Evolutionary conservation across 305 asterid genomes (phyloP).

Genomic region (Galium porrigens): DNA sequence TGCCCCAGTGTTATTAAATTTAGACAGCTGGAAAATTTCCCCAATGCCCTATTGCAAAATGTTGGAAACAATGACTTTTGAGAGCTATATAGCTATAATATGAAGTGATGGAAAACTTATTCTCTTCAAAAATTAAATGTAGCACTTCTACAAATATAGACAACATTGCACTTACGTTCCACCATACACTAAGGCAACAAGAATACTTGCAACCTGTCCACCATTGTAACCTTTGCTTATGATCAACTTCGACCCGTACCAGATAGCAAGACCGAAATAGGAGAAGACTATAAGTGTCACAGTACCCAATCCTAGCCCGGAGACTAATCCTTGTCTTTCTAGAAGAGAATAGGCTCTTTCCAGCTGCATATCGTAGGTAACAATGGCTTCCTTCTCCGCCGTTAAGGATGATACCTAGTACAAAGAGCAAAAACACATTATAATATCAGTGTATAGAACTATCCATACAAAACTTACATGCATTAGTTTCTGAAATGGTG

Average conservation of each 20-base stretch:
- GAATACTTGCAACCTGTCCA: conserved; percentile 21
- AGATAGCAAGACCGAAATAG: conserved; percentile 22
- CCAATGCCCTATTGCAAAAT: conserved; percentile 16
- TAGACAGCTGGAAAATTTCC: conserved; percentile 18
- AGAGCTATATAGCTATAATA: neutral
- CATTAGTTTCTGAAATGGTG: neutral
- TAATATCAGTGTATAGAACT: neutral
- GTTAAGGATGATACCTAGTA: conserved; percentile 24
- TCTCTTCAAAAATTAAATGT: neutral
- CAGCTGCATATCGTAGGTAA: conserved; percentile 14
- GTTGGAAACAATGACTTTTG: neutral
- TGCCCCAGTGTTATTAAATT: conserved; percentile 41
- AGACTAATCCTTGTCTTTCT: conserved; percentile 17
- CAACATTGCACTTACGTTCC: conserved; percentile 22
- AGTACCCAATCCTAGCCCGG: conserved; percentile 19
- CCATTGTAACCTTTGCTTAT: conserved; percentile 17
- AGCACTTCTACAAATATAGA: neutral
- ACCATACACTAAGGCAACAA: conserved; percentile 17
- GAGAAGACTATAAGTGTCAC: conserved; percentile 11
- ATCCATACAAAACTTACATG: neutral
- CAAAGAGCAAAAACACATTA: neutral
- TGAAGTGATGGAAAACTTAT: neutral
- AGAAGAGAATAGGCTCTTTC: conserved; percentile 13
- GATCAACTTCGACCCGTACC: conserved; percentile 24
- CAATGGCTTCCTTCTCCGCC: conserved; percentile 17